Conservation (phyloP, 306 rosid genomes). For the Pterocarpus santalinus region DNA sequence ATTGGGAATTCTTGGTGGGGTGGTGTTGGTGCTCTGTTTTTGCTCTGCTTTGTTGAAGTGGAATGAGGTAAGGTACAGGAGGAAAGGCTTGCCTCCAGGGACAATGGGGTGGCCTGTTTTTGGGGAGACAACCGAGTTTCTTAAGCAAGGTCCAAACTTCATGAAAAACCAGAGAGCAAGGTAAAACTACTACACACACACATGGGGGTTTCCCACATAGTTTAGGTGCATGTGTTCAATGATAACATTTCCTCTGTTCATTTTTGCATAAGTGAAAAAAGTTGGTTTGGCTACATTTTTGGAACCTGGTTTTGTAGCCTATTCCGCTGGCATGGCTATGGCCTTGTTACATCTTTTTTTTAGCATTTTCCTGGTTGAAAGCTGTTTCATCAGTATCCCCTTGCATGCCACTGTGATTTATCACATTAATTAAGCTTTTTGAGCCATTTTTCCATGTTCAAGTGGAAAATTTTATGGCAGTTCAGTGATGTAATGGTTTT, state of each 20-base stretch:
- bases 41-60: slow-evolving; percentile 87
- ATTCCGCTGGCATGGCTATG: not conserved
- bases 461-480: slow-evolving; percentile 1
- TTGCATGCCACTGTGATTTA: slow-evolving; percentile 44
- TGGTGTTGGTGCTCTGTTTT: slow-evolving; percentile 73
- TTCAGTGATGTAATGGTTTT: slow-evolving; percentile 23
- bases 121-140: slow-evolving; percentile 98
- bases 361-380: slow-evolving; percentile 8
- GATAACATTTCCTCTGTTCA: not conserved
- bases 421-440: slow-evolving; percentile 17
- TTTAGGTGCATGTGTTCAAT: slow-evolving; percentile 20
- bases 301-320: slow-evolving; percentile 16
- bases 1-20: slow-evolving; percentile 50
- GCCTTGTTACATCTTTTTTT: not conserved
- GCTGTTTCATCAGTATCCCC: slow-evolving; percentile 33
- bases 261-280: slow-evolving; percentile 16
- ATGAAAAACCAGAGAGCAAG: slow-evolving; percentile 92
- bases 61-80: slow-evolving; percentile 78
- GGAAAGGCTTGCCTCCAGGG: slow-evolving; percentile 90
- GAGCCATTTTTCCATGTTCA: slow-evolving; percentile 20
- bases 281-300: not conserved
- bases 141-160: slow-evolving; percentile 95
- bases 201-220: not conserved
- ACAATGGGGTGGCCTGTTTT: slow-evolving; percentile 99
- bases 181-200: slow-evolving; percentile 41